Evolutionary conservation across 1,284 basidiomycete species (phyloP), one percentile per base, ranked within the genome.

Genomic region (Vanrija sp.): DNA sequence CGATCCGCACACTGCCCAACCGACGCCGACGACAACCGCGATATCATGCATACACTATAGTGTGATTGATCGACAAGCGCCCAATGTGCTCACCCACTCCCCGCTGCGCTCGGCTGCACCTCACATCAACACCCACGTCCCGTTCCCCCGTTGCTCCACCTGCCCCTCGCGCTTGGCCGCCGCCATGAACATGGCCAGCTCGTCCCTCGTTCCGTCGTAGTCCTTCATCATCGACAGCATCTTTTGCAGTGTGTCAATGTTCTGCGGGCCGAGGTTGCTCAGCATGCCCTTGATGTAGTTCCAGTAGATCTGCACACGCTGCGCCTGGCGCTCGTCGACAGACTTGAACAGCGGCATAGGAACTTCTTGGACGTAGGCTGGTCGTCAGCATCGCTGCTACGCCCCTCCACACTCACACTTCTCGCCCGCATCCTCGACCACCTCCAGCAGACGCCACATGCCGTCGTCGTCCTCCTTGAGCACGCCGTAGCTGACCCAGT

Each of bases 221-320:
- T 83, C 84, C 12, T 86, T 87, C 12, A 86, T 87, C 67, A 89
- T 83, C 5, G 48, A 86, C 53, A 94, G 80, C 85, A 91, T 90
- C 2, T 82, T 81, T 66, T 94, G 90, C 65, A 94, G 89, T 14
- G 86, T 82, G 55, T 88, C 85, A 39, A 88, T 66, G 3, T 85
- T 81, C 23, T 91, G 79, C 1, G 83, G 74, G 7, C 87, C 87
- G 43, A 94, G 78, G 68, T 91, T 92, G 52, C 83, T 88, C 54
- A 93, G 83, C 85, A 91, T 89, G 34, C 88, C 88, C 73, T 88
- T 85, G 58, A 89, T 85, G 72, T 86, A 89, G 86, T 87, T 89
- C 89, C 89, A 93, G 69, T 85, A 89, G 3, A 90, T 7, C n/a
- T 26, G 6, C 12, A 38, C 56, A 43, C 47, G 47, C 38, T 54